Base-by-base conservation (phyloP, 176 grass and related monocot genomes). In the Aegilops bicornis region DNA sequence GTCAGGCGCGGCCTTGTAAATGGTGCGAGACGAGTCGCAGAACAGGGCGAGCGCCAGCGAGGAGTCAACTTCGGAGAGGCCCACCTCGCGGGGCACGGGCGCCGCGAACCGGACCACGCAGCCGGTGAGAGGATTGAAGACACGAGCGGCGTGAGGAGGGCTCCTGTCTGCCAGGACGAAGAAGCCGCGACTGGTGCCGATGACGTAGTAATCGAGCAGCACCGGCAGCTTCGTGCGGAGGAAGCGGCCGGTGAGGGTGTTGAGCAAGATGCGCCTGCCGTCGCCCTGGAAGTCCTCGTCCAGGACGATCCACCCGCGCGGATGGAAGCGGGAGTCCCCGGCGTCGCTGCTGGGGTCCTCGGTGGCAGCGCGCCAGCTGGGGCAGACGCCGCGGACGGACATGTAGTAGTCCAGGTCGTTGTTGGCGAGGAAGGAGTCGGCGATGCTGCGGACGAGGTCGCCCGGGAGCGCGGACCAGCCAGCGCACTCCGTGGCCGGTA, bases 111-210 rank as follows among this genome's bases (percentile, higher is more conserved):
- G 2, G 6, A 48, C 16, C 6, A 78, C 0, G 4, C 33, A 7
- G 10, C 74, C 45, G 0, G 74, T 86, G 32, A 86, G 77, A 32
- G 74, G 84, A 64, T 86, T 78, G 2, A 85, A 64, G 22, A 86
- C 15, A 11, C n/a, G 3, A 3, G 31, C 36, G 2, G 24, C 22
- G 16, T 68, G 32, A 4, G 83, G 83, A 3, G 33, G 19, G 0
- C 0, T n/a, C 12, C 3, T 24, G n/a, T 69, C 83, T 0, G 22
- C 62, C 5, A 85, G 43, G 0, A 85, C 5, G 43, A 78, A n/a
- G 45, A 69, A 64, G 10, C 42, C 45, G 3, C n/a, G 9, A 0
- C n/a, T 29, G 8, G 45, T n/a, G 10, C 59, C 63, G 1, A 85
- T 6, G 3, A 78, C 37, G 74, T 27, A 4, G 31, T 68, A 37